A percentile compares a stretch with the other conserved stretches of the same genome.
Conservation (phyloP, 441 rosid genomes). For the Lepidium campestre region DNA sequence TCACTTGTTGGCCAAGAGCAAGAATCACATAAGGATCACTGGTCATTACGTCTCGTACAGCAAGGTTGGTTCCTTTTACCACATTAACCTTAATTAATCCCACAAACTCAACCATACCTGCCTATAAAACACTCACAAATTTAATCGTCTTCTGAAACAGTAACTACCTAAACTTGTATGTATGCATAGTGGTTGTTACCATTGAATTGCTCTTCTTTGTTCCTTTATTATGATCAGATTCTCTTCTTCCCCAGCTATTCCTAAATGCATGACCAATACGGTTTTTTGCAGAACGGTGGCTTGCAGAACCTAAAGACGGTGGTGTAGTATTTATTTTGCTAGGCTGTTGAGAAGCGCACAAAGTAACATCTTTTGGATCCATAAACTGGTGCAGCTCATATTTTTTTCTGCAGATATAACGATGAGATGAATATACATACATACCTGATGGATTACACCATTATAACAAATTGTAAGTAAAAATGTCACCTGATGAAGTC, state of each 20-base stretch:
- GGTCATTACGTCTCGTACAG: constrained; percentile 75
- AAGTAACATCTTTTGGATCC: constrained; percentile 29
- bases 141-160: constrained; percentile 4
- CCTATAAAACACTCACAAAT: constrained; percentile 47
- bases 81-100: constrained; percentile 93
- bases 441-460: neutral
- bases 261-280: constrained; percentile 75
- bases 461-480: neutral
- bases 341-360: constrained; percentile 38
- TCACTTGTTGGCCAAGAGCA: constrained; percentile 81
- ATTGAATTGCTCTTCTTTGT: constrained; percentile 58
- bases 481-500: constrained; percentile 68
- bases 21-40: constrained; percentile 95
- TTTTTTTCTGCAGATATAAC: constrained; percentile 53
- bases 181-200: constrained; percentile 37
- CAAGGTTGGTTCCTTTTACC: constrained; percentile 91
- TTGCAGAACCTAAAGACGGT: constrained; percentile 31
- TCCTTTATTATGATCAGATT: constrained; percentile 52
- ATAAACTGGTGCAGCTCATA: constrained; percentile 72
- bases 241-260: constrained; percentile 89
- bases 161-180: constrained; percentile 9
- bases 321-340: constrained; percentile 19
- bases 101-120: constrained; percentile 94
- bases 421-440: neutral
- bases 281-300: constrained; percentile 37